A percentile compares a stretch with the other conserved stretches of the same genome.
Conservation (phyloP, 2,329 filamentous ascomycete genomes). For the Blastomyces emzantsi region DNA sequence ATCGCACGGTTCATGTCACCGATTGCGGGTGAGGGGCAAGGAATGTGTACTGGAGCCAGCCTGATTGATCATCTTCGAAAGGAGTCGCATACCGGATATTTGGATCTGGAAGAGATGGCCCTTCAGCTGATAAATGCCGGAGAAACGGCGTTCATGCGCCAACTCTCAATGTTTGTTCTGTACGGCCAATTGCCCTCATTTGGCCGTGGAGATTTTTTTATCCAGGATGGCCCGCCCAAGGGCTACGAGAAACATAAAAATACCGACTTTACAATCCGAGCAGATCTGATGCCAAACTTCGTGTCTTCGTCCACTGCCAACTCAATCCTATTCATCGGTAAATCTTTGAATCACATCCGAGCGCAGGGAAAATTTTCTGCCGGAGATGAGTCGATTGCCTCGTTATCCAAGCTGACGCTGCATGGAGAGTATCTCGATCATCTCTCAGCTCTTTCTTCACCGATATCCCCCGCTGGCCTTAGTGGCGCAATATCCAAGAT, state of each 20-base stretch:
- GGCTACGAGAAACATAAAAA: constrained; percentile 32
- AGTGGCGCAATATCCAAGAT: constrained; percentile 66
- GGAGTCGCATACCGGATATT: constrained; percentile 79
- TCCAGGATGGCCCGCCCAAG: constrained; percentile 43
- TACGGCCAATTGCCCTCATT: constrained; percentile 75
- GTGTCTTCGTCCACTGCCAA: constrained; percentile 63
- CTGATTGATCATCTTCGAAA: constrained; percentile 68
- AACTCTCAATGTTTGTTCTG: constrained; percentile 81
- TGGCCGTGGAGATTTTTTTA: constrained; percentile 79
- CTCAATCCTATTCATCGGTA: constrained; percentile 85
- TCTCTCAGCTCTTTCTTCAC: constrained; percentile 60
- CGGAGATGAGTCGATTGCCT: constrained; percentile 23
- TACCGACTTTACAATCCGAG: constrained; percentile 50
- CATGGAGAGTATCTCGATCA: constrained; percentile 41
- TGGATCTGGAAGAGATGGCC: constrained; percentile 71
- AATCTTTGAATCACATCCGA: constrained; percentile 75
- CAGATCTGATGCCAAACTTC: constrained; percentile 64
- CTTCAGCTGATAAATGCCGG: constrained; percentile 64
- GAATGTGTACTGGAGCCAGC: constrained; percentile 55
- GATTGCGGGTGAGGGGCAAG: constrained; percentile 18
- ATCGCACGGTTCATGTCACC: constrained; percentile 60
- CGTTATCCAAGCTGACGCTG: constrained; percentile 54
- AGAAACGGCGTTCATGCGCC: constrained; percentile 85
- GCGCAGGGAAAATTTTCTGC: constrained; percentile 36
- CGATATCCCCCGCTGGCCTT: constrained; percentile 63